A percentile compares a stretch with the other conserved stretches of the same genome.
Conservation (phyloP, 208 protist species). For the Tritrichomonas musculus region DNA sequence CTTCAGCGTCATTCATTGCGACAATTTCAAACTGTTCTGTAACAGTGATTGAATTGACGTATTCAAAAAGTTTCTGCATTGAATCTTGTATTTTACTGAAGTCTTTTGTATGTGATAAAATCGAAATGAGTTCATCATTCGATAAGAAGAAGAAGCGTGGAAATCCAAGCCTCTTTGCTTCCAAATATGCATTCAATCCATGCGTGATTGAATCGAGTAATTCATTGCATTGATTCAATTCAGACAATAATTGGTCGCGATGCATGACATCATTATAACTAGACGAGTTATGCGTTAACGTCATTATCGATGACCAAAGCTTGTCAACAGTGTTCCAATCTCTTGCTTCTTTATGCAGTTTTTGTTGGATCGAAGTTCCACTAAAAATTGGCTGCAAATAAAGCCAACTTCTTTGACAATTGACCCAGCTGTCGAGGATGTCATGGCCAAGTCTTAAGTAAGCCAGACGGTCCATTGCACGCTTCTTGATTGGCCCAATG, state of each 20-base stretch:
- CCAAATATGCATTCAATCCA: constrained; percentile 53
- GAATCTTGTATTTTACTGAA: not conserved
- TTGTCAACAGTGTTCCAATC: constrained; percentile 14
- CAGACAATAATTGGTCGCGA: not conserved
- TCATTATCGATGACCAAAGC: not conserved
- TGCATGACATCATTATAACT: not conserved
- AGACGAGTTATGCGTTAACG: not conserved
- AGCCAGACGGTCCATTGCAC: constrained; percentile 54
- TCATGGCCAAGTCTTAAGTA: constrained; percentile 47
- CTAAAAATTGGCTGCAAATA: constrained; percentile 47
- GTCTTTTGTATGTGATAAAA: constrained; percentile 64
- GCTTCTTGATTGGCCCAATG: constrained; percentile 52
- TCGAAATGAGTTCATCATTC: constrained; percentile 73
- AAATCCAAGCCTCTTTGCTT: constrained; percentile 66
- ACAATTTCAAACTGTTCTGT: constrained; percentile 69
- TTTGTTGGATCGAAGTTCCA: not conserved
- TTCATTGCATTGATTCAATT: constrained; percentile 8
- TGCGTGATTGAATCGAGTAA: constrained; percentile 14
- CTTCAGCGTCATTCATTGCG: constrained; percentile 81
- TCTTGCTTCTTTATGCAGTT: not conserved
- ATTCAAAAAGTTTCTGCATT: constrained; percentile 27
- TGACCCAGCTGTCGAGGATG: constrained; percentile 60
- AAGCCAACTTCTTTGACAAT: constrained; percentile 83
- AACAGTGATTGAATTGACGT: not conserved
- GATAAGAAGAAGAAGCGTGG: constrained; percentile 76